Percentiles rank a stretch among this genome's conserved stretches.
phyloP scores from a whole-genome alignment of 2,329 filamentous ascomycete genomes.

The Parafenestella ontariensis region DNA sequence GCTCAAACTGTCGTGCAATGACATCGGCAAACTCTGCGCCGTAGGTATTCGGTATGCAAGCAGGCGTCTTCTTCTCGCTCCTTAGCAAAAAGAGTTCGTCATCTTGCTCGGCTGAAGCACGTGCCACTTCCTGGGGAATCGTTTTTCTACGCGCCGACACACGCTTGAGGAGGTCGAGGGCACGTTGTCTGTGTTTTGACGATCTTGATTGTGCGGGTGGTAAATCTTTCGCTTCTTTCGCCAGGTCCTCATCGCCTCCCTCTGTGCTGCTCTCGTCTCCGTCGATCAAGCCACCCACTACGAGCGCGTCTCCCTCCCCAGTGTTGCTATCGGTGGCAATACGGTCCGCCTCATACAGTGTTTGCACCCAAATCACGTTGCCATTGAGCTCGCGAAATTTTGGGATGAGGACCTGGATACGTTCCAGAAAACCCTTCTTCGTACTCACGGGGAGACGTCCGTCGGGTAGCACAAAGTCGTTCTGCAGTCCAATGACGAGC shows the following conservation, averaged over 20 bases:
- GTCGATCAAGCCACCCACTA: slow-evolving; percentile 50
- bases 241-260: slow-evolving; percentile 41
- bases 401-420: slow-evolving; percentile 69
- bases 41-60: slow-evolving; percentile 53
- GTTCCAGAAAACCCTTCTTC: slow-evolving; percentile 70
- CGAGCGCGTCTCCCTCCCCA: slow-evolving; percentile 55
- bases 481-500: slow-evolving; percentile 85
- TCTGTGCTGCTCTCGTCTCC: slow-evolving; percentile 44
- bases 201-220: slow-evolving; percentile 41
- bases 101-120: slow-evolving; percentile 48
- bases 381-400: slow-evolving; percentile 73
- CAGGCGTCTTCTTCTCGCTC: slow-evolving; percentile 47
- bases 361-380: slow-evolving; percentile 84
- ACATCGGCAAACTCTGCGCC: slow-evolving; percentile 60
- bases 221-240: slow-evolving; percentile 28
- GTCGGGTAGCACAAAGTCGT: slow-evolving; percentile 78
- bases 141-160: slow-evolving; percentile 42
- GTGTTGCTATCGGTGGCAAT: slow-evolving; percentile 59
- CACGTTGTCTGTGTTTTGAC: slow-evolving; percentile 45
- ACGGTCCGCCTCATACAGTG: slow-evolving; percentile 71
- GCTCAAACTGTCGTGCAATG: slow-evolving; percentile 58
- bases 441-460: slow-evolving; percentile 72
- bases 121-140: slow-evolving; percentile 35
- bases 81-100: slow-evolving; percentile 56
- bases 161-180: slow-evolving; percentile 47